Percentiles rank a stretch among this genome's conserved stretches.
Conservation (phyloP, 1,139 yeast genomes). For the Protomyces gravidus region DNA sequence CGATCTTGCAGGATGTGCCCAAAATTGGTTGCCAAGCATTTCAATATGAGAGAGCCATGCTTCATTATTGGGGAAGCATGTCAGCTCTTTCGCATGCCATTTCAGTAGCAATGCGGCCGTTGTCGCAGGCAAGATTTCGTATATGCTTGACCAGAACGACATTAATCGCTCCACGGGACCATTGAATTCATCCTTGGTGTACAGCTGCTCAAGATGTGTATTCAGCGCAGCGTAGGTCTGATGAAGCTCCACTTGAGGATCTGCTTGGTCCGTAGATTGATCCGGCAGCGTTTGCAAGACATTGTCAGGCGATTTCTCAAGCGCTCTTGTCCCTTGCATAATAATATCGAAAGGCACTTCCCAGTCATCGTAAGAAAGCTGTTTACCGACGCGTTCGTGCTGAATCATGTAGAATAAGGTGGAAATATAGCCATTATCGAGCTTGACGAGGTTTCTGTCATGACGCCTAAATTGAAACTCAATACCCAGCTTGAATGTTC, state of each 20-base stretch:
- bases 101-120: constrained; percentile 47
- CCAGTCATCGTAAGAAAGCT: constrained; percentile 29
- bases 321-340: constrained; percentile 5
- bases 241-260: not conserved
- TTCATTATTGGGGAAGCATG: constrained; percentile 54
- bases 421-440: constrained; percentile 13
- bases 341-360: constrained; percentile 23
- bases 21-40: constrained; percentile 50
- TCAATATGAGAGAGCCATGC: constrained; percentile 53
- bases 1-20: constrained; percentile 40
- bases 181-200: constrained; percentile 37
- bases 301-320: not conserved
- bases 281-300: not conserved
- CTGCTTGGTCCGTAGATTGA: not conserved
- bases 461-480: not conserved
- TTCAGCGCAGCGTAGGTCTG: not conserved
- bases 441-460: constrained; percentile 7
- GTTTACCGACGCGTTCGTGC: not conserved
- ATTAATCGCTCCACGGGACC: constrained; percentile 50
- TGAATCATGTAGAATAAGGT: constrained; percentile 5
- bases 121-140: constrained; percentile 43
- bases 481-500: constrained; percentile 4
- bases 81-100: constrained; percentile 46
- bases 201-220: not conserved
- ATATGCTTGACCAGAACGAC: constrained; percentile 46